Base-by-base conservation (phyloP, 176 grass and related monocot species). In the Themeda triandra region DNA sequence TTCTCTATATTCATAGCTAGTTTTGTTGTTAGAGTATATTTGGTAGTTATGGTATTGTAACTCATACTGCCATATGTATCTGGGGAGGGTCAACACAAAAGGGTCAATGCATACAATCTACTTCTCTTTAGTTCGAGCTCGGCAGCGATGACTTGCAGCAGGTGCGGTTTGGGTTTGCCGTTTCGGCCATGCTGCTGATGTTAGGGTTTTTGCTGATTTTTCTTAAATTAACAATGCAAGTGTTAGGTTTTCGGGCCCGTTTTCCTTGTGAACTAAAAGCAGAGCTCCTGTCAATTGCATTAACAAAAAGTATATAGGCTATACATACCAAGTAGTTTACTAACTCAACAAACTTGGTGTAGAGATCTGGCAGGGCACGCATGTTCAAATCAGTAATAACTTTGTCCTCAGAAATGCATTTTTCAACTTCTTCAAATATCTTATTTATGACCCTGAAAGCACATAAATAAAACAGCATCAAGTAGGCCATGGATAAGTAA, bases 351-450 rank as follows among this genome's bases (percentile, higher is more conserved):
- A 95, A 88, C 69, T 85, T 81, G 30, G 80, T 37, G 80, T 93
- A 95, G 42, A 98, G 92, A 87, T 86, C 89, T 54, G 95, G 95
- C 46, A 98, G 85, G 6, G 91, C 87, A 32, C 13, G 53, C 89
- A 98, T 88, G 62, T 95, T 86, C 77, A 98, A 83, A 45, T 90
- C 68, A 41, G 81, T 69, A 83, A 93, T 90, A 74, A 98, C 76
- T 80, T 75, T 93, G 80, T 78, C 80, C 12, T 68, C 76, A 24
- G 54, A 0, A 48, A 95, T 95, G 85, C 31, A 87, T 39, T 46
- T 78, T 80, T 98, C 76, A 86, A 98, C 87, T 82, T 86, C 79
- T 18, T 12, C 56, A 80, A 98, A 95, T 88, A 98, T 98, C 81
- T 19, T 51, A 17, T 59, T 59, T 87, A 98, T 93, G 39, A 98